Evolutionary conservation across 352 stramenopile genomes (phyloP).

Genomic region (Pythium brachiatum): DNA sequence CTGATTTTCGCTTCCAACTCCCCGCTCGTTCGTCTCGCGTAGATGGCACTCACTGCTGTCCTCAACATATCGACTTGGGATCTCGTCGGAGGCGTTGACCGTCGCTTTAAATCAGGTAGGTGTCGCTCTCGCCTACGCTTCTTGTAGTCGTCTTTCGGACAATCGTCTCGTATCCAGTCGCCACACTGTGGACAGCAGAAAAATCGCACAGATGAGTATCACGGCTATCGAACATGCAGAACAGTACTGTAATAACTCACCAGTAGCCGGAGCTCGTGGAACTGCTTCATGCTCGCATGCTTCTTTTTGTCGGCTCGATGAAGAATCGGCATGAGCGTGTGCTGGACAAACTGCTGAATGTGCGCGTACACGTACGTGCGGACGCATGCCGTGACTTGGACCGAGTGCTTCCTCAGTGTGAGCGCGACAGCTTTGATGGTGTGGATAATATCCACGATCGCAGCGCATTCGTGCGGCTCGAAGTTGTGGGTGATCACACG

Average conservation of each 20-base stretch:
- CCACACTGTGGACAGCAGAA: slow-evolving; percentile 34
- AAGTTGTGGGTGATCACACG: slow-evolving; percentile 75
- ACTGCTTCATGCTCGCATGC: slow-evolving; percentile 47
- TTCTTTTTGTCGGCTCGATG: slow-evolving; percentile 87
- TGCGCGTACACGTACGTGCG: slow-evolving; percentile 55
- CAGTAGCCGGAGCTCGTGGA: slow-evolving; percentile 69
- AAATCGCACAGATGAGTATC: no score
- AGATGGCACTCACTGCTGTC: slow-evolving; percentile 58
- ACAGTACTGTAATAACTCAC: no score
- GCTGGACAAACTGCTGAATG: slow-evolving; percentile 74
- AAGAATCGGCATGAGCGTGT: slow-evolving; percentile 69
- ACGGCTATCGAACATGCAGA: slow-evolving; percentile 10
- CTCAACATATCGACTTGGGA: slow-evolving; percentile 56
- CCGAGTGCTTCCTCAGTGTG: slow-evolving; percentile 34
- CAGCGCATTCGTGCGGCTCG: slow-evolving; percentile 45
- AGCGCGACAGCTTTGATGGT: slow-evolving; percentile 66
- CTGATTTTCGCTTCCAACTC: slow-evolving; percentile 48
- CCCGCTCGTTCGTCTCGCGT: slow-evolving; percentile 55
- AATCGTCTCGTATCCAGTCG: slow-evolving; percentile 47
- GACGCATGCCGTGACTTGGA: slow-evolving; percentile 39
- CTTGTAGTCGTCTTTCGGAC: slow-evolving; percentile 45
- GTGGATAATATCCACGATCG: slow-evolving; percentile 62
- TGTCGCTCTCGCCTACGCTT: slow-evolving; percentile 47
- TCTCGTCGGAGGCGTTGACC: slow-evolving; percentile 28
- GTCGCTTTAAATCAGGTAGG: slow-evolving; percentile 34